phyloP scores from a whole-genome alignment of 164 flowering plant species.

The Tetracentron sinense region DNA sequence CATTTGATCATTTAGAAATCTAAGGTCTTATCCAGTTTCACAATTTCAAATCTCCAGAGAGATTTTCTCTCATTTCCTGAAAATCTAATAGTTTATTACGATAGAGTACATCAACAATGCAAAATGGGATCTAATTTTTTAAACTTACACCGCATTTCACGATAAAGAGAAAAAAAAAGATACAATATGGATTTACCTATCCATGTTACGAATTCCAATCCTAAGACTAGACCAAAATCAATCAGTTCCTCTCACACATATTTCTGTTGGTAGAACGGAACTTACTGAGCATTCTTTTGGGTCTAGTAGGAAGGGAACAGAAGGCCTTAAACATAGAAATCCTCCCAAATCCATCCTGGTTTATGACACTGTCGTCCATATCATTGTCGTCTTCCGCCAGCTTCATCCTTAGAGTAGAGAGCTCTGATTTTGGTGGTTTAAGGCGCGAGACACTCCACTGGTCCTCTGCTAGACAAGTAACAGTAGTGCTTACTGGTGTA shows the following conservation, averaged over 20 bases:
- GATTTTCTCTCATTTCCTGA: too few species aligned
- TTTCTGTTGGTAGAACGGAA: slow-evolving; percentile 67
- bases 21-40: too few species aligned
- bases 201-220: slow-evolving; percentile 9
- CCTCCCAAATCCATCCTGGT: slow-evolving; percentile 33
- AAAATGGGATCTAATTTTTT: slow-evolving; percentile 26
- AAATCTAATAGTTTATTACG: slow-evolving; percentile 26
- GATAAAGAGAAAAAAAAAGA: background rate
- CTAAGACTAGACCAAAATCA: slow-evolving; percentile 18
- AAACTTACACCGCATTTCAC: slow-evolving; percentile 5
- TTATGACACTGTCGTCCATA: slow-evolving; percentile 31
- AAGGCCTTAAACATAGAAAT: slow-evolving; percentile 49
- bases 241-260: slow-evolving; percentile 57
- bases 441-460: slow-evolving; percentile 76
- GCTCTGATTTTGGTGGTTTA: slow-evolving; percentile 58
- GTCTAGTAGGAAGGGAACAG: slow-evolving; percentile 52
- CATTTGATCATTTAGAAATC: too few species aligned
- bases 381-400: slow-evolving; percentile 65
- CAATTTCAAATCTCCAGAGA: too few species aligned
- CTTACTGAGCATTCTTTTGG: slow-evolving; percentile 81
- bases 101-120: slow-evolving; percentile 34
- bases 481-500: slow-evolving; percentile 29
- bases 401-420: slow-evolving; percentile 70
- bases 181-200: slow-evolving; percentile 11
- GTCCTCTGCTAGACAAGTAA: slow-evolving; percentile 45